These are phyloP conservation scores for Xylaria sp. DNA, from an alignment of 495 filamentous ascomycete species.

Conservation along the genomic window DNA sequence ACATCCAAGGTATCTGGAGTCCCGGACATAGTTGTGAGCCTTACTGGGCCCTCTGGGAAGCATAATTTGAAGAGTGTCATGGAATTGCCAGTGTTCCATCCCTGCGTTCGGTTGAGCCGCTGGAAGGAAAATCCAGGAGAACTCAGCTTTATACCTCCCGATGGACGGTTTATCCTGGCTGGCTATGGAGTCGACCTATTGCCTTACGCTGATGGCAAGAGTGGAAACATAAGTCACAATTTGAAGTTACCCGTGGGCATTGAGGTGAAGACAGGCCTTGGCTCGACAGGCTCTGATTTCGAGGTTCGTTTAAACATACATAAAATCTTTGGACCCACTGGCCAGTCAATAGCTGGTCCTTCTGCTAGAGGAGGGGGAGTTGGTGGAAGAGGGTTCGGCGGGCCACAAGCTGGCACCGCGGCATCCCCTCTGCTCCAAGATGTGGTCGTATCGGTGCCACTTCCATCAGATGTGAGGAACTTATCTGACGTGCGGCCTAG, in stretches of 20 bases:
- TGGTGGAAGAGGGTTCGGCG: slow-evolving; percentile 56
- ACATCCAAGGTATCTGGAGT: slow-evolving; percentile 94
- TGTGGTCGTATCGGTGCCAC: slow-evolving; percentile 78
- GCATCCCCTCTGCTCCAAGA: slow-evolving; percentile 76
- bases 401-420: slow-evolving; percentile 50
- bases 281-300: slow-evolving; percentile 78
- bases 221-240: slow-evolving; percentile 50
- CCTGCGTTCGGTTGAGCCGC: slow-evolving; percentile 82
- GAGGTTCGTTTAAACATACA: slow-evolving; percentile 81
- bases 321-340: slow-evolving; percentile 63
- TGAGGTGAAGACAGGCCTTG: slow-evolving; percentile 81
- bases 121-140: slow-evolving; percentile 91
- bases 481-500: slow-evolving; percentile 84
- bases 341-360: slow-evolving; percentile 33
- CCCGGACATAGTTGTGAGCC: slow-evolving; percentile 82
- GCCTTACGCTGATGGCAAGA: slow-evolving; percentile 58
- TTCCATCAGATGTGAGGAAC: slow-evolving; percentile 82
- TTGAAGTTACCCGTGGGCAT: slow-evolving; percentile 82
- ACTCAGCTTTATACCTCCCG: slow-evolving; percentile 92
- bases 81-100: slow-evolving; percentile 94
- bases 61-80: slow-evolving; percentile 76
- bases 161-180: slow-evolving; percentile 92
- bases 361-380: slow-evolving; percentile 65
- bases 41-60: slow-evolving; percentile 77
- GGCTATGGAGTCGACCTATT: slow-evolving; percentile 95